phyloP scores from a whole-genome alignment of 306 rosid genomes.

The Glycine soja region DNA sequence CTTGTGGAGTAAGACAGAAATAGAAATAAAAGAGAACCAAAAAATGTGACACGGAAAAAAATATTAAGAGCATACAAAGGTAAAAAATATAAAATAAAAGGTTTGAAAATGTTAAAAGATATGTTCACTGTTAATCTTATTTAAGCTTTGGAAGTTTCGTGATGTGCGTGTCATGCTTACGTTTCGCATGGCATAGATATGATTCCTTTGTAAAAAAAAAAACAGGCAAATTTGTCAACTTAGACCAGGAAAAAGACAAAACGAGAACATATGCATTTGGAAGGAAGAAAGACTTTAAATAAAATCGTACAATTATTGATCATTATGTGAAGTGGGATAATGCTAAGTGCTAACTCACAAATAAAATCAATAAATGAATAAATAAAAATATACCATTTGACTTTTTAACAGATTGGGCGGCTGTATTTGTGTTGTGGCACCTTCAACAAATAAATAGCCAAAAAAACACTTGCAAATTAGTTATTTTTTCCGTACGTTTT shows the following conservation, averaged over 20 bases:
- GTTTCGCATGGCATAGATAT: neutral
- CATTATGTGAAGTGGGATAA: neutral
- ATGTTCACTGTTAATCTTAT: neutral
- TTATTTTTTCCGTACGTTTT: neutral
- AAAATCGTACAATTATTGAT: neutral
- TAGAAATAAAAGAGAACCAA: neutral
- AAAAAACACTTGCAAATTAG: neutral
- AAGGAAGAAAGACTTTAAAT: neutral
- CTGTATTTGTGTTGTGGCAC: neutral
- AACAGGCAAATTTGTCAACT: slow-evolving; percentile 25
- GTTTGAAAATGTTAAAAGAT: neutral
- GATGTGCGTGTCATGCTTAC: slow-evolving; percentile 27
- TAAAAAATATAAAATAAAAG: neutral
- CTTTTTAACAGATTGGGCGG: neutral
- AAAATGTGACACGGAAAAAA: neutral
- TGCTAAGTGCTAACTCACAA: neutral
- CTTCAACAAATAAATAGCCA: slow-evolving; percentile 23
- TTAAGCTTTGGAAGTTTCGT: neutral
- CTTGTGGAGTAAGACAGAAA: neutral
- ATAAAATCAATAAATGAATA: neutral
- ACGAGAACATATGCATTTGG: neutral
- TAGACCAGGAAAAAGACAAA: neutral
- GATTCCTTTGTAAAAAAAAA: neutral
- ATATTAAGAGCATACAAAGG: neutral
- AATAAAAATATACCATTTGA: slow-evolving; percentile 9